A percentile compares a stretch with the other conserved stretches of the same genome.
phyloP scores from a whole-genome alignment of 805 yeast genomes.

The Lipomyces lipofer region DNA sequence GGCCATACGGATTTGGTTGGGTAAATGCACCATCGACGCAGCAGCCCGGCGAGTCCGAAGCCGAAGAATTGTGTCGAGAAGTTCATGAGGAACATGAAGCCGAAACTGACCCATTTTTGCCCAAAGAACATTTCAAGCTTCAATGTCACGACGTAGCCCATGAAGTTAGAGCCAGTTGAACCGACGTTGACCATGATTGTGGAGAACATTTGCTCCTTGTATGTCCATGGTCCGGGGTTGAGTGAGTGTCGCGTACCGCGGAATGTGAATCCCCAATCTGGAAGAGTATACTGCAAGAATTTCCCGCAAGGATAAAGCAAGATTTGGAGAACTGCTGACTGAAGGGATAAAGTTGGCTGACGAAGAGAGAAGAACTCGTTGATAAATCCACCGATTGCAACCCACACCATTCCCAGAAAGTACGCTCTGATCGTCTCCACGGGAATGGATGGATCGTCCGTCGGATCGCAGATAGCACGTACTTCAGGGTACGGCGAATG shows the following conservation, averaged over 20 bases:
- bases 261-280: slow-evolving; percentile 25
- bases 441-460: slow-evolving; percentile 49
- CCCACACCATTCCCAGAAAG: slow-evolving; percentile 52
- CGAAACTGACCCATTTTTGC: slow-evolving; percentile 42
- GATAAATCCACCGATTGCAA: slow-evolving; percentile 57
- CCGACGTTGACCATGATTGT: slow-evolving; percentile 42
- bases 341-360: slow-evolving; percentile 55
- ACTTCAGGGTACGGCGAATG: slow-evolving; percentile 60
- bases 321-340: slow-evolving; percentile 66
- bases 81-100: slow-evolving; percentile 55
- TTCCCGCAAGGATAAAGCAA: slow-evolving; percentile 61
- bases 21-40: slow-evolving; percentile 54
- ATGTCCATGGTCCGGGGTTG: slow-evolving; percentile 62
- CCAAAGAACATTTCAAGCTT: slow-evolving; percentile 22
- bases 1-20: slow-evolving; percentile 56
- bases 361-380: slow-evolving; percentile 62
- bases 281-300: slow-evolving; percentile 25
- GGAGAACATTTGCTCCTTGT: slow-evolving; percentile 62
- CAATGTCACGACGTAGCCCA: slow-evolving; percentile 44
- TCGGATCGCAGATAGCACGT: slow-evolving; percentile 62
- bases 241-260: slow-evolving; percentile 44
- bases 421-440: slow-evolving; percentile 56
- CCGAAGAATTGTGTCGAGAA: slow-evolving; percentile 64
- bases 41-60: slow-evolving; percentile 64
- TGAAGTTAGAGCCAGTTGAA: slow-evolving; percentile 39